Percentiles rank a stretch among this genome's conserved stretches.
phyloP scores from a whole-genome alignment of 2,329 filamentous ascomycete genomes.

The Sclerotinia spermophila region DNA sequence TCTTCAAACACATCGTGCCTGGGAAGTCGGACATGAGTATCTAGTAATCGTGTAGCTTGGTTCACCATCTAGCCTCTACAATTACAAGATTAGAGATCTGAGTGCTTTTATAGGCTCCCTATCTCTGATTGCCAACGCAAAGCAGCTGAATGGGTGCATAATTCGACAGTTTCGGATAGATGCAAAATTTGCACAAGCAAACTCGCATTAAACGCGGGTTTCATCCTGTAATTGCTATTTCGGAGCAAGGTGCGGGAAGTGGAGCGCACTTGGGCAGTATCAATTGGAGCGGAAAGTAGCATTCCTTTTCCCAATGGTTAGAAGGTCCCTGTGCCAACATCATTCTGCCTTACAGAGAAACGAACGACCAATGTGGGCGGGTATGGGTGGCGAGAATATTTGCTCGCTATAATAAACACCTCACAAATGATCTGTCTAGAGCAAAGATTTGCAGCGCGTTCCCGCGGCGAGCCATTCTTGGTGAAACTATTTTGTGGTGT shows the following conservation, averaged over 20 bases:
- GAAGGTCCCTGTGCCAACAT: neutral
- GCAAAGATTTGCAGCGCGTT: neutral
- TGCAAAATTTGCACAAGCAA: too few relatives aligned
- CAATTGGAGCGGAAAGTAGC: neutral
- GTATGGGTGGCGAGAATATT: neutral
- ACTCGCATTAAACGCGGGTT: neutral
- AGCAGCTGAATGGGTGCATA: neutral
- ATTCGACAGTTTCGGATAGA: too few relatives aligned
- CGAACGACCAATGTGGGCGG: neutral
- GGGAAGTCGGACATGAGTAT: constrained; percentile 32
- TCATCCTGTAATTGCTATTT: neutral
- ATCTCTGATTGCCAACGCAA: neutral
- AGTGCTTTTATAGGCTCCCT: neutral
- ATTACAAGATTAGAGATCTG: neutral
- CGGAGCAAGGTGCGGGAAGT: neutral
- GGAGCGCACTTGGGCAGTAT: neutral
- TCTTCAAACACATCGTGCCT: constrained; percentile 51
- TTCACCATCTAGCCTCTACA: too few relatives aligned
- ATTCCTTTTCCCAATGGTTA: neutral
- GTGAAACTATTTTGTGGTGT: too few relatives aligned
- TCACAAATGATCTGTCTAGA: neutral
- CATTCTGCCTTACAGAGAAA: neutral
- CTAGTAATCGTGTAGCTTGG: neutral
- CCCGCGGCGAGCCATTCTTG: neutral
- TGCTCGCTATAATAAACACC: neutral